A percentile compares a stretch with the other conserved stretches of the same genome.
These are phyloP conservation scores for Pleurotus tuber-regium DNA, from an alignment of 768 basidiomycete genomes.

Conservation along the genomic window DNA sequence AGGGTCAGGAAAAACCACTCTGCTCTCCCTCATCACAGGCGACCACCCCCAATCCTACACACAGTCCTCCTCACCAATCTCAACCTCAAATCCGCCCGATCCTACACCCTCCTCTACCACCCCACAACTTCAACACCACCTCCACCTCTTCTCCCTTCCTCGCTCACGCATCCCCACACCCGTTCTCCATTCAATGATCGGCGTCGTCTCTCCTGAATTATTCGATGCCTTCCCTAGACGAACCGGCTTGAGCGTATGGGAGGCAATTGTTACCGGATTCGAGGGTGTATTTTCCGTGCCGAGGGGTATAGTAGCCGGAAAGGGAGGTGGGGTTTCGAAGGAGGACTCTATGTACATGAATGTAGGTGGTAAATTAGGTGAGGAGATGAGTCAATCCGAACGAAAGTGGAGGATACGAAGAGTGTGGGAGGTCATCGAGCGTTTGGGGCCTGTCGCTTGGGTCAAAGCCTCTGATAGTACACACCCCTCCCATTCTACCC, in stretches of 20 bases:
- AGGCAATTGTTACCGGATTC: slow-evolving; percentile 86
- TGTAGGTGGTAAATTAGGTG: slow-evolving; percentile 34
- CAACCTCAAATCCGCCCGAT: too few species aligned
- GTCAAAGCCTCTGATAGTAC: slow-evolving; percentile 4
- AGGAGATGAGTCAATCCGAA: slow-evolving; percentile 17
- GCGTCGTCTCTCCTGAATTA: slow-evolving; percentile 86
- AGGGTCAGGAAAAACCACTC: slow-evolving; percentile 96
- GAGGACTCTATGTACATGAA: too few species aligned
- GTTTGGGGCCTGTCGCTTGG: slow-evolving; percentile 63
- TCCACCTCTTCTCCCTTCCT: slow-evolving; percentile 60
- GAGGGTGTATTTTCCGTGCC: slow-evolving; percentile 64
- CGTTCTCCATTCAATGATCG: slow-evolving; percentile 62
- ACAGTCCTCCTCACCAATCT: slow-evolving; percentile 47
- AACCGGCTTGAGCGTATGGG: slow-evolving; percentile 63
- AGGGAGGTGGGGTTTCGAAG: slow-evolving; percentile 32
- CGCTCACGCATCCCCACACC: slow-evolving; percentile 69
- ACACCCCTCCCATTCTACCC: neutral
- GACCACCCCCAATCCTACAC: slow-evolving; percentile 96
- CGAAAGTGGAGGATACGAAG: slow-evolving; percentile 34
- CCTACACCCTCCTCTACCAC: slow-evolving; percentile 36
- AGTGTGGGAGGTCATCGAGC: slow-evolving; percentile 55
- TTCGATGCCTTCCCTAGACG: slow-evolving; percentile 87
- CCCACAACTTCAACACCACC: slow-evolving; percentile 47
- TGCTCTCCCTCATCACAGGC: slow-evolving; percentile 85
- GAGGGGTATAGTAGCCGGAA: slow-evolving; percentile 32